phyloP scores from a whole-genome alignment of 169 alveolate genomes.

The Amoebophrya sp. region DNA sequence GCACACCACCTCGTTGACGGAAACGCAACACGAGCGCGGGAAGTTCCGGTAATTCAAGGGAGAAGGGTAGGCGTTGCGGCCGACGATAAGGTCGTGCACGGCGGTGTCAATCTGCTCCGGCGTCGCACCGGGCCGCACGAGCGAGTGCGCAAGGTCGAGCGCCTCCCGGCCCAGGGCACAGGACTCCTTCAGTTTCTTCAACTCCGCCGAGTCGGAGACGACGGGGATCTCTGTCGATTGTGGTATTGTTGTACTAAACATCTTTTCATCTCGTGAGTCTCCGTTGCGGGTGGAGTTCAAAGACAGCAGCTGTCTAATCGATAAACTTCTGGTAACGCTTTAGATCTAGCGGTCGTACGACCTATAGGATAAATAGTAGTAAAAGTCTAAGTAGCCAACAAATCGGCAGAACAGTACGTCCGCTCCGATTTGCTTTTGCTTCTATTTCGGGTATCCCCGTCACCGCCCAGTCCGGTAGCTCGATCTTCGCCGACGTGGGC shows the following conservation, averaged over 20 bases:
- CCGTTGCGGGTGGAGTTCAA: too few species aligned
- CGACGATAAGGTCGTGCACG: constrained; percentile 81
- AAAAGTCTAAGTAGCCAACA: too few species aligned
- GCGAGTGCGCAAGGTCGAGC: constrained; percentile 79
- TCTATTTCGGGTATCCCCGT: neutral
- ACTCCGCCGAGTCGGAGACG: neutral
- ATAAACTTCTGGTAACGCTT: too few species aligned
- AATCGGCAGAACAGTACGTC: neutral
- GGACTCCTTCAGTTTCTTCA: constrained; percentile 57
- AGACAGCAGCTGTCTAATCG: too few species aligned
- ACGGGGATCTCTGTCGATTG: neutral
- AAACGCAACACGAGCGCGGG: constrained; percentile 87
- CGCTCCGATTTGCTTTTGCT: neutral
- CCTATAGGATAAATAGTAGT: too few species aligned
- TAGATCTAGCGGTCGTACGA: too few species aligned
- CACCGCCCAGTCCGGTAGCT: neutral
- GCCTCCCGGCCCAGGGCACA: constrained; percentile 81
- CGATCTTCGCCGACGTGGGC: neutral
- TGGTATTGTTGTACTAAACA: neutral
- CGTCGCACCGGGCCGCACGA: constrained; percentile 86
- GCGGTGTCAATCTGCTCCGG: constrained; percentile 87
- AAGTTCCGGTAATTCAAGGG: constrained; percentile 90
- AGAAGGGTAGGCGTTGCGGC: constrained; percentile 91
- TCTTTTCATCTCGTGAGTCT: too few species aligned
- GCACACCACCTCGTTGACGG: constrained; percentile 95